Base-by-base conservation (phyloP, 2,329 filamentous ascomycete species). In the Alternaria sp. region DNA sequence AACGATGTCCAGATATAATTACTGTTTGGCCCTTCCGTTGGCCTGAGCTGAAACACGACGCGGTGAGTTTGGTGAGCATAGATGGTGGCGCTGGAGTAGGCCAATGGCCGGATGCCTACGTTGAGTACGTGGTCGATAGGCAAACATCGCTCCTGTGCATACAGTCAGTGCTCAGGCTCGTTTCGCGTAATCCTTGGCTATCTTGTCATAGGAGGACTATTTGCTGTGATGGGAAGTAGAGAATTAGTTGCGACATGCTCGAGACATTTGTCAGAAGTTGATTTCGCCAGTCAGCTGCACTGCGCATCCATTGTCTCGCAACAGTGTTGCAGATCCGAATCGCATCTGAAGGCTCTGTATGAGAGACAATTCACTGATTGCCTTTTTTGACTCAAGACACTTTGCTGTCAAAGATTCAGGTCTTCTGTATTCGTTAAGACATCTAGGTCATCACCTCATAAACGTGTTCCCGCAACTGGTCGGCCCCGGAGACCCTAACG, bases 41-140 rank as follows among this genome's bases (percentile, higher is more conserved):
- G 65, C 50, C 64, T 58, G 54, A 30, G 71, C 72, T 74, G 70
- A 75, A 68, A 76, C 73, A 73, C 10, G 64, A 40, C 46, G 43
- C 30, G 46, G 54, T 57, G 30, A 44, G 61, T 66, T 65, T 67
- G 65, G 32, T 55, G 25, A 51, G 47, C 46, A 13, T 54, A 57
- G 44, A 19, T 26, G 46, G 57, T 61, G 62, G 58, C 63, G 60
- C 54, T 54, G 55, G 23, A 50, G 40, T 59, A 43, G 57, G 56
- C 57, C 36, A 64, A 62, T 61, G 32, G 52, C 52, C 62, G 47
- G 58, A 50, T 60, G 57, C 51, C 47, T 64, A 52, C 58, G 49
- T 46, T 19, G 8, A 43, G n/a, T 30, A 52, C 30, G 21, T 59
- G 63, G 30, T 26, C 19, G 45, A 25, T 21, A 30, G 59, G 13